Evolutionary conservation across 2,329 filamentous ascomycete species (phyloP).

Genomic region (Parafenestella ontariensis): DNA sequence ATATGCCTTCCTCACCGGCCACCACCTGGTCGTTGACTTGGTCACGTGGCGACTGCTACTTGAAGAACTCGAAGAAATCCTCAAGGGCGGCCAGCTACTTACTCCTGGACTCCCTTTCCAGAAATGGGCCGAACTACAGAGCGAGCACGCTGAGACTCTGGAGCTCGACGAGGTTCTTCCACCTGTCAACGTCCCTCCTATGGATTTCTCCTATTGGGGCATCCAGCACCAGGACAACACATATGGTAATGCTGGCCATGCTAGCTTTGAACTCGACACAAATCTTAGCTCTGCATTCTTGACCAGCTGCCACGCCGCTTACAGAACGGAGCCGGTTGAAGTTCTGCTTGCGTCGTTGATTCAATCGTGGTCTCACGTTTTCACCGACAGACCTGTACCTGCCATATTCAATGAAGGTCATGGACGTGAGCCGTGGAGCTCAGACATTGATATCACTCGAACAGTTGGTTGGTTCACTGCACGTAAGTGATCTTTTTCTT

Average conservation of each 20-base stretch:
- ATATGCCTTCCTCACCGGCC: constrained; percentile 44
- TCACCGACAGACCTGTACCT: constrained; percentile 60
- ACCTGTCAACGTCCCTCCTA: constrained; percentile 36
- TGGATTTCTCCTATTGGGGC: constrained; percentile 50
- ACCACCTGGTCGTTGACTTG: constrained; percentile 53
- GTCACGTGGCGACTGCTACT: constrained; percentile 57
- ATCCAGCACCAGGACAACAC: constrained; percentile 46
- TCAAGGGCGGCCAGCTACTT: constrained; percentile 42
- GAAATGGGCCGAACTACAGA: constrained; percentile 49
- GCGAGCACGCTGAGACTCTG: constrained; percentile 39
- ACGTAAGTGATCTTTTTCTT: constrained; percentile 33
- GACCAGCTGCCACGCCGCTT: constrained; percentile 49
- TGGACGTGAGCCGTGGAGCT: constrained; percentile 49
- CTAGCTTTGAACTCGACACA: constrained; percentile 41
- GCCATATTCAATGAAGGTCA: constrained; percentile 56
- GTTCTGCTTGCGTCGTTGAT: constrained; percentile 64
- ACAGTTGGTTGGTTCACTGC: constrained; percentile 69
- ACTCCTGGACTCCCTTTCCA: constrained; percentile 45
- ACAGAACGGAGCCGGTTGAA: constrained; percentile 62
- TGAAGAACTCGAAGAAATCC: constrained; percentile 53
- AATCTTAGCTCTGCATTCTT: constrained; percentile 35
- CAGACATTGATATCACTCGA: constrained; percentile 60
- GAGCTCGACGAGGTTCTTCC: constrained; percentile 33
- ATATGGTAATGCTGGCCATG: constrained; percentile 46
- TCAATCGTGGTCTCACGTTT: constrained; percentile 63